Conservation (phyloP, 495 filamentous ascomycete species). For the Hypoxylon subgilvum region DNA sequence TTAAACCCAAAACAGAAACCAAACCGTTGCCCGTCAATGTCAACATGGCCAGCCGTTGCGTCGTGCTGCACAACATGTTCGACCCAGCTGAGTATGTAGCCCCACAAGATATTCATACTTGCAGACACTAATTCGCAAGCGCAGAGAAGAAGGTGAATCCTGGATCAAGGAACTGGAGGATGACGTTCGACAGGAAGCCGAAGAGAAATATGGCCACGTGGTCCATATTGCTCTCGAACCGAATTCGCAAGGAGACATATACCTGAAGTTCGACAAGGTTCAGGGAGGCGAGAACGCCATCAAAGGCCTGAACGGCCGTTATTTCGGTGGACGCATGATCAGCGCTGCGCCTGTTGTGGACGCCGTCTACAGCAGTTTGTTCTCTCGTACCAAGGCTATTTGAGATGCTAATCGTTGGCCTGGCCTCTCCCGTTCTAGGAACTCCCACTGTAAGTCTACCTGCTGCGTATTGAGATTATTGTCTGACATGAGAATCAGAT, state of each 20-base stretch:
- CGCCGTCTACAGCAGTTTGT: conserved; percentile 96
- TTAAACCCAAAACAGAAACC: conserved; percentile 79
- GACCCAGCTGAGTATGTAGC: conserved; percentile 81
- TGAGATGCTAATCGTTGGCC: conserved; percentile 61
- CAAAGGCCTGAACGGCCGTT: conserved; percentile 95
- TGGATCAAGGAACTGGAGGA: conserved; percentile 96
- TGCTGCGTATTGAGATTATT: not conserved
- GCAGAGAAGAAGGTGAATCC: conserved; percentile 80
- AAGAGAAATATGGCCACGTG: conserved; percentile 94
- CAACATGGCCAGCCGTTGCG: conserved; percentile 91
- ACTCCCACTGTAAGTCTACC: conserved; percentile 36
- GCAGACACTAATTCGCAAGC: conserved; percentile 50
- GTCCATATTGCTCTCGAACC: conserved; percentile 96
- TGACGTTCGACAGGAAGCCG: conserved; percentile 91
- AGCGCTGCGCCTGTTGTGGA: conserved; percentile 95
- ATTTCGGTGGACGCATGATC: conserved; percentile 89
- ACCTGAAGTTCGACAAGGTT: conserved; percentile 95
- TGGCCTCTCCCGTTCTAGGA: conserved; percentile 50
- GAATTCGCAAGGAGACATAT: conserved; percentile 94
- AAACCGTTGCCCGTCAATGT: conserved; percentile 85
- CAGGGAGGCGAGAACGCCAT: conserved; percentile 95
- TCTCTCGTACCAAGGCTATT: conserved; percentile 81
- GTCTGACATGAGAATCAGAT: conserved; percentile 11
- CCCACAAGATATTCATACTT: not conserved
- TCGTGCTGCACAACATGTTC: conserved; percentile 95